A percentile compares a stretch with the other conserved stretches of the same genome.
These are phyloP conservation scores for Podaxis sp. DNA, from an alignment of 768 basidiomycete genomes.

Conservation along the genomic window DNA sequence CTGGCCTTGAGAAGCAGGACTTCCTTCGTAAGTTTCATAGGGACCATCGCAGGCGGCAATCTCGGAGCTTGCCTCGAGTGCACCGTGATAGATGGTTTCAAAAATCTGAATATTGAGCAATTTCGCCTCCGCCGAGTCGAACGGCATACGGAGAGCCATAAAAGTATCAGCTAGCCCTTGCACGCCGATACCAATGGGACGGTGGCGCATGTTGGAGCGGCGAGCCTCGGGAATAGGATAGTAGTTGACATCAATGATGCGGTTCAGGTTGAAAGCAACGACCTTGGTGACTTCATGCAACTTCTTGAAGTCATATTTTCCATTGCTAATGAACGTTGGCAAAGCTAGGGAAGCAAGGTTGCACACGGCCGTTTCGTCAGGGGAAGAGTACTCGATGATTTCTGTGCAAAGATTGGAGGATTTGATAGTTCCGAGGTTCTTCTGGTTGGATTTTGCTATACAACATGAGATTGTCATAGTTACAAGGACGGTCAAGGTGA, in stretches of 20 bases:
- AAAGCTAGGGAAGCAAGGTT: constrained; percentile 97
- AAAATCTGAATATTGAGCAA: constrained; percentile 93
- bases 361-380: constrained; percentile 97
- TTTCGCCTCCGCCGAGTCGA: constrained; percentile 85
- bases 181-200: constrained; percentile 96
- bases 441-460: constrained; percentile 93
- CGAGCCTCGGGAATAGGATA: constrained; percentile 92
- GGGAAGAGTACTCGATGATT: constrained; percentile 96
- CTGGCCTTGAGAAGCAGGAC: constrained; percentile 82
- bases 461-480: neutral
- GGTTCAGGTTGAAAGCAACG: constrained; percentile 89
- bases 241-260: constrained; percentile 92
- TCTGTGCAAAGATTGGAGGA: constrained; percentile 99
- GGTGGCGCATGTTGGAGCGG: constrained; percentile 93
- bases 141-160: constrained; percentile 95
- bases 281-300: constrained; percentile 93
- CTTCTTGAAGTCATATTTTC: constrained; percentile 89
- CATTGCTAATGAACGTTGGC: constrained; percentile 82
- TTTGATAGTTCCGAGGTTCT: constrained; percentile 98
- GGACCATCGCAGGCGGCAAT: constrained; percentile 74
- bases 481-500: constrained; percentile 3
- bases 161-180: constrained; percentile 98
- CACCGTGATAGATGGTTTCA: constrained; percentile 97
- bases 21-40: constrained; percentile 88
- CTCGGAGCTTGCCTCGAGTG: constrained; percentile 87